Evolutionary conservation across 306 rosid genomes (phyloP).

Genomic region (Casuarina cunninghamiana): DNA sequence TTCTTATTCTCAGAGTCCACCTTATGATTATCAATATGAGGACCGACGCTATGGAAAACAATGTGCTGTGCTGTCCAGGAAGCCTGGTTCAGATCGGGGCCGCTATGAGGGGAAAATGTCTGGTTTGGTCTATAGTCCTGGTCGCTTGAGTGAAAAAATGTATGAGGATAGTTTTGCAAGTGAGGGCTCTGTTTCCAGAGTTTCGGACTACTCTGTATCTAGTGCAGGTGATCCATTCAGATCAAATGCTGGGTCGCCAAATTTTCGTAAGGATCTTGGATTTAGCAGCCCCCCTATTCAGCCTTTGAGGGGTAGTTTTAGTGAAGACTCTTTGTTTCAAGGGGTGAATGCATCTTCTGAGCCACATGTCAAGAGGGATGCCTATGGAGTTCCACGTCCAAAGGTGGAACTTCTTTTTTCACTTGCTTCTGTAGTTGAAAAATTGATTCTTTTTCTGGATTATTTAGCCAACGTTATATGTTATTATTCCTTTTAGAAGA

Average conservation of each 20-base stretch:
- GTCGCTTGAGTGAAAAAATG: slow-evolving; percentile 62
- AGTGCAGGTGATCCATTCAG: slow-evolving; percentile 74
- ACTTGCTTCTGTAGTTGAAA: slow-evolving; percentile 14
- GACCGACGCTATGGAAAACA: slow-evolving; percentile 87
- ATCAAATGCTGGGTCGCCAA: slow-evolving; percentile 66
- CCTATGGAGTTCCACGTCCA: slow-evolving; percentile 38
- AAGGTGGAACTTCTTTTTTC: slow-evolving; percentile 44
- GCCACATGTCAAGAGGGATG: slow-evolving; percentile 43
- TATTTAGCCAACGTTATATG: background rate
- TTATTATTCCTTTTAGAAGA: background rate
- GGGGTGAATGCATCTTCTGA: slow-evolving; percentile 35
- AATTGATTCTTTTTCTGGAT: background rate
- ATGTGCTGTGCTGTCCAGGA: slow-evolving; percentile 64
- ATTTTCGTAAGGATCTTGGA: slow-evolving; percentile 52
- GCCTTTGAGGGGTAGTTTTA: slow-evolving; percentile 43
- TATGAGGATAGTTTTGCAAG: slow-evolving; percentile 71
- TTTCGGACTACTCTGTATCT: slow-evolving; percentile 70
- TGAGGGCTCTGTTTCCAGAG: slow-evolving; percentile 73
- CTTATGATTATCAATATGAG: slow-evolving; percentile 95
- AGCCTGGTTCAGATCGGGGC: slow-evolving; percentile 88
- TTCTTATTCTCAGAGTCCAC: slow-evolving; percentile 97
- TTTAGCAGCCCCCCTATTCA: slow-evolving; percentile 56
- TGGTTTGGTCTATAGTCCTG: slow-evolving; percentile 68
- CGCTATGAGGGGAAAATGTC: slow-evolving; percentile 76
- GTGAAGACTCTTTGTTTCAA: slow-evolving; percentile 54